phyloP scores from a whole-genome alignment of 257 asterid species.

The Nicotiana attenuata region DNA sequence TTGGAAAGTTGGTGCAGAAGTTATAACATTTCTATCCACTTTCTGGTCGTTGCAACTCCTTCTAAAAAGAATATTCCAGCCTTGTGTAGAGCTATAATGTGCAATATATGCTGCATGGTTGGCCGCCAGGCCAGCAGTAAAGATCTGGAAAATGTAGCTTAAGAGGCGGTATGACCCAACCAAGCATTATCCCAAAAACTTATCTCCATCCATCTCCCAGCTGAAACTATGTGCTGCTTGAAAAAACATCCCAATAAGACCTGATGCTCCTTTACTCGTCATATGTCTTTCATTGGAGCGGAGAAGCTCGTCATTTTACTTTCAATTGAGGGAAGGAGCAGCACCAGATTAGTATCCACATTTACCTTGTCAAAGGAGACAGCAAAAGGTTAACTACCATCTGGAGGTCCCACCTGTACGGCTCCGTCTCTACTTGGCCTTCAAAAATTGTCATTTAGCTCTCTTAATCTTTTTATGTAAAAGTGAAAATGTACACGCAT shows the following conservation, averaged over 20 bases:
- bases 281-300: not conserved
- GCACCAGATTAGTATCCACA: not conserved
- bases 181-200: too few relatives aligned
- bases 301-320: not conserved
- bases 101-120: not conserved
- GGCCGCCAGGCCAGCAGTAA: not conserved
- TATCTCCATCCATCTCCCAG: too few relatives aligned
- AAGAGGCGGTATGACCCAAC: too few relatives aligned
- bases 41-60: not conserved
- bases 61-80: not conserved
- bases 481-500: too few relatives aligned
- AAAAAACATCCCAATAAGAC: too few relatives aligned
- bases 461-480: too few relatives aligned
- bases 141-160: too few relatives aligned
- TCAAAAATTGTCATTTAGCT: not conserved
- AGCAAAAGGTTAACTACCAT: not conserved
- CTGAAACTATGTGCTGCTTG: too few relatives aligned
- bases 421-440: not conserved
- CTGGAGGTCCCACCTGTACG: not conserved
- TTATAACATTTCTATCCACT: not conserved
- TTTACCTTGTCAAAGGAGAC: not conserved
- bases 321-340: not conserved
- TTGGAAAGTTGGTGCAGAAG: not conserved
- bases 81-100: not conserved
- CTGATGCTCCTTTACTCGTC: not conserved